Evolutionary conservation across 345 rosid species (phyloP), one percentile per base, ranked within the genome.

Genomic region (Sapria himalayana): DNA sequence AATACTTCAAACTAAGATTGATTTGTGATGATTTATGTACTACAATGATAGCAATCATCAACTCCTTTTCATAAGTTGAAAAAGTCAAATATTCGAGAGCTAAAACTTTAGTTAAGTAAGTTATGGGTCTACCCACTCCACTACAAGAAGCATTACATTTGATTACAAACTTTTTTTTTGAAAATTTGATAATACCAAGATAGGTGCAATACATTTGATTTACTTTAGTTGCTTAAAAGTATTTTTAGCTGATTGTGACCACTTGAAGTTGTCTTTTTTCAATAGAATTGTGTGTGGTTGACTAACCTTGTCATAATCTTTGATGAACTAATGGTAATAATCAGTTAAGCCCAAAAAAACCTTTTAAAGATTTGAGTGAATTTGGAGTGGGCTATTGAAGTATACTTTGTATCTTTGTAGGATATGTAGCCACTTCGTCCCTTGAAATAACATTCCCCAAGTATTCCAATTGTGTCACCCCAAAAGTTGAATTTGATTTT

Each of bases 301-400:
- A 5, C 12, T 4, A 27, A 43, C 9, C 4, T 8, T 1, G 4
- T 21, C 19, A 25, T 43, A 25, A 5, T 25, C 11, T 11, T 43
- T 1, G 7, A 43, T 5, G 18, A 43, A 43, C 9, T 29, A 25
- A 1, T 15, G 2, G 36, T 25, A 43, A 25, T 27, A 43, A 1
- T 36, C 48, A 1, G 48, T 19, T 25, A 19, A 43, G 7, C 1
- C 36, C 48, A 4, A 43, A 15, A 14, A 43, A 43, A 12, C 48
- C 36, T 9, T 36, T 7, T 15, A 43, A 17, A 8, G 2, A 5
- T 7, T 4, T 14, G 12, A 43, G 5, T 7, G 10, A 16, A 6
- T 4, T 25, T 3, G 35, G 48, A 2, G 19, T 14, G 1, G 34
- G 34, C 48, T 36, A 43, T 5, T 25, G 22, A 3, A 13, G 5